Evolutionary conservation across 305 asterid species (phyloP), one percentile per base, ranked within the genome.

Genomic region (Solanum chacoense): DNA sequence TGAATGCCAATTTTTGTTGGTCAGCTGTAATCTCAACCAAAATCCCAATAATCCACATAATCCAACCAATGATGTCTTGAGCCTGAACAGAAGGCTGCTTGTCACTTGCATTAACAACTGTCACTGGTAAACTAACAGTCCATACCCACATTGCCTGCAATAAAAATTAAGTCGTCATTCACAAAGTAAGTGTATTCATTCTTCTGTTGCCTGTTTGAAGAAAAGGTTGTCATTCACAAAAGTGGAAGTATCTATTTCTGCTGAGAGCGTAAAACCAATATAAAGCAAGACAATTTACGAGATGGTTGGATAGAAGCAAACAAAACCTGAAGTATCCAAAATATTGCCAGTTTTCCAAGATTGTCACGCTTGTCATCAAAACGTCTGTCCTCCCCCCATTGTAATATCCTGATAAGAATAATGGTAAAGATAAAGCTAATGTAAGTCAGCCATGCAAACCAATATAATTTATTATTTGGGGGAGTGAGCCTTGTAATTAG

Each of bases 341-440:
- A 95, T 75, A 93, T 87, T 13, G 98, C 96, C 92, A 97, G 88
- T 91, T 93, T 97, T 36, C 93, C 98, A 89, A 97, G 88, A 91
- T 95, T 96, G 32, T 89, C 72, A 29, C 98, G 98, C 95, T 93
- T 97, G 88, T 93, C 93, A 89, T 97, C 98, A 89, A 97, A 96
- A 85, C 99, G 96, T 7, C 93, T 95, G 92, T 97, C 99, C 93
- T 97, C 99, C 69, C 99, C 98, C 98, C 98, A 97, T 90, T 91
- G 94, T 87, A 96, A 83, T 88, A 97, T 96, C 94, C 98, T 97
- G 91, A 67, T 74, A 86, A 63, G 85, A 90, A 88, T 69, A 42
- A 91, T 16, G 76, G 35, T 4, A 32, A 55, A 31, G 28, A 31
- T 32, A 59, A 89, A 69, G 86, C 74, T 63, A 73, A 75, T 45